phyloP scores from a whole-genome alignment of 116 monocot species.

The Dioscorea cayenensis region DNA sequence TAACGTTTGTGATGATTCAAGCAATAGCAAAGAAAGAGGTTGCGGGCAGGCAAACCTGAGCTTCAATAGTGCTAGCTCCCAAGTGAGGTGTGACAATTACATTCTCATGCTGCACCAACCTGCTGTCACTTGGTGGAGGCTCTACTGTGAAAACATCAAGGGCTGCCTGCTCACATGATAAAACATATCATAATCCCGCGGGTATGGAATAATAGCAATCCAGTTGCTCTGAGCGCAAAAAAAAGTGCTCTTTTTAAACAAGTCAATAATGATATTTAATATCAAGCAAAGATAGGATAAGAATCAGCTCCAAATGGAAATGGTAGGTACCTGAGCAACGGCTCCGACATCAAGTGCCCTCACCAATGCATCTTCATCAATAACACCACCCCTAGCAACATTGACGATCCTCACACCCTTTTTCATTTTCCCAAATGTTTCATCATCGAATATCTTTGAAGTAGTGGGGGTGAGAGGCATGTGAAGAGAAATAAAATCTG shows the following conservation, averaged over 20 bases:
- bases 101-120: conserved; percentile 43
- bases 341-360: conserved; percentile 50
- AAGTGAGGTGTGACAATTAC: conserved; percentile 50
- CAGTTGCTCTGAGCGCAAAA: neutral
- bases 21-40: neutral
- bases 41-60: conserved; percentile 24
- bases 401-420: conserved; percentile 54
- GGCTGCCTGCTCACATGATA: conserved; percentile 27
- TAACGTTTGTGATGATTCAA: neutral
- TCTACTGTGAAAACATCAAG: conserved; percentile 53
- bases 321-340: conserved; percentile 57
- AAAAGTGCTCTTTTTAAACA: neutral
- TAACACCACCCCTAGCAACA: conserved; percentile 67
- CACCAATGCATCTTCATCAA: conserved; percentile 61
- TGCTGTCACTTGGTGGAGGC: conserved; percentile 33
- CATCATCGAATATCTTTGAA: conserved; percentile 46
- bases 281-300: neutral
- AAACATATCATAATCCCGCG: neutral
- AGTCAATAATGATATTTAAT: neutral
- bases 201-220: neutral
- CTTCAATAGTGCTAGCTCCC: conserved; percentile 49
- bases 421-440: conserved; percentile 44
- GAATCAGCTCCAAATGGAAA: conserved; percentile 9
- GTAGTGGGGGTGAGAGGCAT: conserved; percentile 54
- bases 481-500: conserved; percentile 57